Evolutionary conservation across 768 basidiomycete species (phyloP).

Genomic region (Wakefieldia striispora): DNA sequence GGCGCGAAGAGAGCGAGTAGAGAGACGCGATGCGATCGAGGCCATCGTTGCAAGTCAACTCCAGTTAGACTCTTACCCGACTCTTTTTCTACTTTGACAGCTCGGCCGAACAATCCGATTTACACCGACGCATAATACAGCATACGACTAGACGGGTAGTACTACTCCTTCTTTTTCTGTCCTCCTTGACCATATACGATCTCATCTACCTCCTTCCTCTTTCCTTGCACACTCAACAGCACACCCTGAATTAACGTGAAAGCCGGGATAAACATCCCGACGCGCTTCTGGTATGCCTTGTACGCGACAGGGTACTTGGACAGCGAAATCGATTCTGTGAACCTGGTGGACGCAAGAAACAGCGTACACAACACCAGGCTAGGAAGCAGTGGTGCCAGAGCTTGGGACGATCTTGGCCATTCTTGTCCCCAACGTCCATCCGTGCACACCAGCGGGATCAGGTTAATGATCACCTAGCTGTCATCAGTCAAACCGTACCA

Average conservation of each 20-base stretch:
- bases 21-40: constrained; percentile 57
- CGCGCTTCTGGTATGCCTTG: constrained; percentile 67
- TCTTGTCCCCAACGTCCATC: constrained; percentile 24
- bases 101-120: constrained; percentile 19
- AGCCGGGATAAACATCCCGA: constrained; percentile 72
- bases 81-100: constrained; percentile 12
- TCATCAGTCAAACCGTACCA: neutral
- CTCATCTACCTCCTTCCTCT: constrained; percentile 37
- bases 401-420: constrained; percentile 24
- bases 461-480: constrained; percentile 60
- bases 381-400: constrained; percentile 46
- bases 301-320: constrained; percentile 75
- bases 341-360: constrained; percentile 74
- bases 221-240: constrained; percentile 37
- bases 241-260: constrained; percentile 45
- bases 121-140: constrained; percentile 7
- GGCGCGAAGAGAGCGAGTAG: constrained; percentile 61
- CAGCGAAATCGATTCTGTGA: constrained; percentile 77
- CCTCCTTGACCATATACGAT: constrained; percentile 41
- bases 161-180: constrained; percentile 22
- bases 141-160: no score
- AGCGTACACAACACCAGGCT: constrained; percentile 62
- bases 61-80: neutral
- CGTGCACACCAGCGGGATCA: constrained; percentile 59
- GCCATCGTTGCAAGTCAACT: constrained; percentile 44